These are phyloP conservation scores for Elaeis guineensis DNA, from an alignment of 176 grass and related monocot species.

Conservation along the genomic window DNA sequence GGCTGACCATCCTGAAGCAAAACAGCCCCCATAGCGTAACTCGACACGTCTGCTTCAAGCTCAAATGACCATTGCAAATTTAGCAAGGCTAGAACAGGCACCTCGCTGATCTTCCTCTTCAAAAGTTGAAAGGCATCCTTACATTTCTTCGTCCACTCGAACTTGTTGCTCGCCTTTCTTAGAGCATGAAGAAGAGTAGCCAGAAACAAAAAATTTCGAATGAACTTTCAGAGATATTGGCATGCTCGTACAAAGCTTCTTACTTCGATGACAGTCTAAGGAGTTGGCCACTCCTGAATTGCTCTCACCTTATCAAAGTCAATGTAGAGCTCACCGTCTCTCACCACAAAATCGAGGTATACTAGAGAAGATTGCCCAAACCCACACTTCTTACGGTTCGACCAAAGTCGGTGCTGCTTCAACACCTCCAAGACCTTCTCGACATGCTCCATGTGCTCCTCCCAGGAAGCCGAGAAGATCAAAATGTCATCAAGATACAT, in stretches of 20 bases:
- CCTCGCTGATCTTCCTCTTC: constrained; percentile 7
- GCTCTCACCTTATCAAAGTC: background rate
- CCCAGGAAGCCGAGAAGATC: background rate
- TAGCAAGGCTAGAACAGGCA: background rate
- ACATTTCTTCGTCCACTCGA: constrained; percentile 4
- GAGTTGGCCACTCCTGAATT: background rate
- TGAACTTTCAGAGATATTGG: constrained; percentile 15
- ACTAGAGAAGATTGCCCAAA: background rate
- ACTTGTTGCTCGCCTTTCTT: constrained; percentile 7
- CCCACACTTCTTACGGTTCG: background rate
- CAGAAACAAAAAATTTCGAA: background rate
- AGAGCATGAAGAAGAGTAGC: constrained; percentile 7
- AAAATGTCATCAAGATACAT: constrained; percentile 17
- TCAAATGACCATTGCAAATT: background rate
- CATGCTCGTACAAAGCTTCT: background rate
- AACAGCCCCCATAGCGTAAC: background rate
- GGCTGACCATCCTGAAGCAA: background rate
- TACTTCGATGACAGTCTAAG: too few species aligned
- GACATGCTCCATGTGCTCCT: constrained; percentile 3
- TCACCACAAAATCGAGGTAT: constrained; percentile 6
- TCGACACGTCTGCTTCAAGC: background rate
- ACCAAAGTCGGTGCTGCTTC: background rate
- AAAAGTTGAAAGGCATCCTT: background rate
- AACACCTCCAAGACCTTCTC: constrained; percentile 4
- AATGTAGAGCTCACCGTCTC: background rate